Evolutionary conservation across 2,329 filamentous ascomycete genomes (phyloP).

Genomic region (Aureobasidium sp.): DNA sequence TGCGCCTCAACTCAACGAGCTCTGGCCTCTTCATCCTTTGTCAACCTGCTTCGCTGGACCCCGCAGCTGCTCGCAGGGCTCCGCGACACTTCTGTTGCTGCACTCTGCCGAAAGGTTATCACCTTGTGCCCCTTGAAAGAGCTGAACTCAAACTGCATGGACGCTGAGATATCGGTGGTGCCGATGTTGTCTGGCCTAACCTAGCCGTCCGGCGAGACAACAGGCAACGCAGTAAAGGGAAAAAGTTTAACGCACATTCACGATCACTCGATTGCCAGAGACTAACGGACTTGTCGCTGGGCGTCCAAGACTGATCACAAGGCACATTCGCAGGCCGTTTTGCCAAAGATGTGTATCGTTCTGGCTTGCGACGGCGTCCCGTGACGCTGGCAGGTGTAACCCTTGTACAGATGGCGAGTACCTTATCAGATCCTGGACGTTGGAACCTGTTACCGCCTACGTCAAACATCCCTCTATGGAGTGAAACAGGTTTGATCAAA

Average conservation of each 20-base stretch:
- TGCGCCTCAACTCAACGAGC: not conserved
- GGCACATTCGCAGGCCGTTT: not conserved
- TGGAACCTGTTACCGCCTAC: not conserved
- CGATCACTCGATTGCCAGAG: slow-evolving; percentile 1
- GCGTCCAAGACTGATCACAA: not conserved
- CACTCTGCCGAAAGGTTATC: not conserved
- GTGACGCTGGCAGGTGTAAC: not conserved
- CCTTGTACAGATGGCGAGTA: not conserved
- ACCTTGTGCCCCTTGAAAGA: not conserved
- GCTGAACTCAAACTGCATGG: not conserved
- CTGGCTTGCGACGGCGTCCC: not conserved
- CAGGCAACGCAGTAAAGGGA: not conserved
- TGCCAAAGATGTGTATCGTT: not conserved
- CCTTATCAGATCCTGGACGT: not conserved
- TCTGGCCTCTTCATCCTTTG: slow-evolving; percentile 2
- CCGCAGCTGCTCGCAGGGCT: slow-evolving; percentile 7
- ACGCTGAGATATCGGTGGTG: not conserved
- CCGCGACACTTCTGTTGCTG: not conserved
- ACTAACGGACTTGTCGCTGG: not conserved
- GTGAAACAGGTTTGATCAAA: not conserved
- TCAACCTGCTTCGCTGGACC: not conserved
- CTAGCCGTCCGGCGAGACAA: slow-evolving; percentile 9
- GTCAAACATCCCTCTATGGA: not conserved
- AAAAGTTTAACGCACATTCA: not conserved
- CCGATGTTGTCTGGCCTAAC: not conserved